Evolutionary conservation across 345 rosid genomes (phyloP).

Genomic region (Linum usitatissimum): DNA sequence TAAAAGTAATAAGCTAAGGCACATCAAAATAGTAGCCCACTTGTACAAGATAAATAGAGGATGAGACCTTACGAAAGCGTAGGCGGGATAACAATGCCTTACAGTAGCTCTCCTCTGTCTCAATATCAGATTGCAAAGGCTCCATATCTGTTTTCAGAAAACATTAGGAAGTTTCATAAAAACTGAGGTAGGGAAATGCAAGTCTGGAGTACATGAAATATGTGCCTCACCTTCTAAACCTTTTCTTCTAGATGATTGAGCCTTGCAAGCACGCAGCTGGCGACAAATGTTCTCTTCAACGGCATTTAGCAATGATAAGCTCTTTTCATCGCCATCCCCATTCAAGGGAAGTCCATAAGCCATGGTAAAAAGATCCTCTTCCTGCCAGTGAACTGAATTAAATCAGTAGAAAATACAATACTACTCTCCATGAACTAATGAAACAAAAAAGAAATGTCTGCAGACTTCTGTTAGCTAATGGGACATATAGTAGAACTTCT

Average conservation of each 20-base stretch:
- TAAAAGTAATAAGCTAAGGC: background rate
- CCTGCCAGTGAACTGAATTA: conserved; percentile 34
- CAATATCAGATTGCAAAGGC: conserved; percentile 58
- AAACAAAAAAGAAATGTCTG: background rate
- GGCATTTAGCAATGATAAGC: conserved; percentile 71
- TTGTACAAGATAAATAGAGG: conserved; percentile 32
- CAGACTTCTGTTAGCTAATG: background rate
- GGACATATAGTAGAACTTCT: background rate
- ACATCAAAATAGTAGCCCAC: background rate
- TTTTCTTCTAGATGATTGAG: conserved; percentile 48
- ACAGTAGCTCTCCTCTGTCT: conserved; percentile 81
- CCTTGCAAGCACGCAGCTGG: conserved; percentile 82
- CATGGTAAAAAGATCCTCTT: conserved; percentile 90
- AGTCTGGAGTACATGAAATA: background rate
- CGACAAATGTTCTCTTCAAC: conserved; percentile 86
- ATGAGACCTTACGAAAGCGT: conserved; percentile 99
- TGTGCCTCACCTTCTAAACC: conserved; percentile 41
- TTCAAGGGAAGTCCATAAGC: conserved; percentile 76
- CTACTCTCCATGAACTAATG: too few relatives aligned
- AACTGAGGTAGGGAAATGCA: conserved; percentile 3
- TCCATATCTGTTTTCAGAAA: conserved; percentile 57
- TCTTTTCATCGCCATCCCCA: conserved; percentile 74
- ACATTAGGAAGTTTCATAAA: background rate
- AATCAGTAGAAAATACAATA: background rate
- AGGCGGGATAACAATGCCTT: conserved; percentile 82